Percentiles rank a stretch among this genome's conserved stretches.
Conservation (phyloP, 2,329 filamentous ascomycete species). For the Penicillium sclerotiorum region DNA sequence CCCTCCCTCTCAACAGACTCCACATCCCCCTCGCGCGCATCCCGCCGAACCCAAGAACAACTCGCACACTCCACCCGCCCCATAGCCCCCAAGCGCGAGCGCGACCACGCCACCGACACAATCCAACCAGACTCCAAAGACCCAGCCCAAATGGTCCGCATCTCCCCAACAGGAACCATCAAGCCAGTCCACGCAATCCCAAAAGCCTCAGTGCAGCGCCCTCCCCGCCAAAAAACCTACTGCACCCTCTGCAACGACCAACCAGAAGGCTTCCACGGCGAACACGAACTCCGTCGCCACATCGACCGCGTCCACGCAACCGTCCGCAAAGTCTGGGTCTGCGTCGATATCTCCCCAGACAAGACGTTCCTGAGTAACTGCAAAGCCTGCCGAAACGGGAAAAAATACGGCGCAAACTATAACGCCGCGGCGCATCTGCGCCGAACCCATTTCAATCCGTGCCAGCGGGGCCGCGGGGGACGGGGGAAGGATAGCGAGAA, state of each 20-base stretch:
- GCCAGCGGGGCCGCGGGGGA: conserved; percentile 57
- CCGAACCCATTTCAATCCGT: conserved; percentile 81
- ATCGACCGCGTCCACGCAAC: conserved; percentile 67
- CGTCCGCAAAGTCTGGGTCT: conserved; percentile 64
- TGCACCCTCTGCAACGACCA: conserved; percentile 72
- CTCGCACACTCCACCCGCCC: conserved; percentile 51
- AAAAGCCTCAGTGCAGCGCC: conserved; percentile 63
- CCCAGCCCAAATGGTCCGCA: conserved; percentile 54
- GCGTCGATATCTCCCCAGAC: conserved; percentile 61
- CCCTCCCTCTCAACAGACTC: conserved; percentile 49
- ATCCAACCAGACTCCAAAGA: conserved; percentile 31
- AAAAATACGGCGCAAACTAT: conserved; percentile 89
- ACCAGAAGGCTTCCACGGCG: conserved; percentile 78
- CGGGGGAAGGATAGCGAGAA: conserved; percentile 62
- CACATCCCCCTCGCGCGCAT: conserved; percentile 43
- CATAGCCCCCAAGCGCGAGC: conserved; percentile 52
- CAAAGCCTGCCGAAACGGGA: conserved; percentile 76
- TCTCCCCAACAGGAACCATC: conserved; percentile 54
- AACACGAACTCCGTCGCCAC: conserved; percentile 77
- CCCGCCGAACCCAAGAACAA: conserved; percentile 53
- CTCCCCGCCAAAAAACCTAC: conserved; percentile 70
- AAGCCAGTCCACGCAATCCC: conserved; percentile 58
- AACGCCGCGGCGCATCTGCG: conserved; percentile 91
- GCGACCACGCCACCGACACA: background rate
- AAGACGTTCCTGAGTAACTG: conserved; percentile 73